Evolutionary conservation across 441 rosid species (phyloP).

Genomic region (Eruca vesicaria): DNA sequence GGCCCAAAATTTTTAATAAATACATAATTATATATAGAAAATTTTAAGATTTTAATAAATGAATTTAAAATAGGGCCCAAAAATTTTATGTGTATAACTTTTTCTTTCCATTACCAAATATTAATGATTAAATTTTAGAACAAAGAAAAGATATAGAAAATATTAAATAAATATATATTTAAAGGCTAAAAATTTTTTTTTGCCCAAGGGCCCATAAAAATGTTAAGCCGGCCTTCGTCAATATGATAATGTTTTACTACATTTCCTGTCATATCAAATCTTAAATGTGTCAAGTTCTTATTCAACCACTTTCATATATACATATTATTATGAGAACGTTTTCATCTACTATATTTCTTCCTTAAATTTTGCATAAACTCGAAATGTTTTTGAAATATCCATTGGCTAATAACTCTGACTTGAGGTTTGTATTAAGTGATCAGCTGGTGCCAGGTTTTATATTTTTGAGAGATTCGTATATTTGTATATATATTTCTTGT

Average conservation of each 20-base stretch:
- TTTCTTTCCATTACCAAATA: too few species aligned
- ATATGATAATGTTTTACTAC: constrained; percentile 10
- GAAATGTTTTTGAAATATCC: not conserved
- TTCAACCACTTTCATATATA: constrained; percentile 13
- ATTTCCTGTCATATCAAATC: constrained; percentile 21
- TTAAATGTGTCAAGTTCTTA: constrained; percentile 19
- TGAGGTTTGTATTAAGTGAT: not conserved
- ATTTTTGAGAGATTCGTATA: not conserved
- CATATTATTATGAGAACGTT: not conserved
- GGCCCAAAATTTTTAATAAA: too few species aligned
- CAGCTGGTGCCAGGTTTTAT: not conserved
- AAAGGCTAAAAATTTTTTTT: too few species aligned
- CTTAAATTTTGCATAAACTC: constrained; percentile 1
- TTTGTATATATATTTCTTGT: not conserved
- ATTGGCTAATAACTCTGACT: not conserved
- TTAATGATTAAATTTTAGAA: too few species aligned
- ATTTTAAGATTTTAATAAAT: too few species aligned
- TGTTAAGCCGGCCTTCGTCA: too few species aligned
- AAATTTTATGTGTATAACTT: too few species aligned
- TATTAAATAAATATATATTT: too few species aligned
- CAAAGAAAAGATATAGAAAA: too few species aligned
- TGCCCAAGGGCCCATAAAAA: too few species aligned
- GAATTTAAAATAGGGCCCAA: too few species aligned
- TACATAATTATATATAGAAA: too few species aligned
- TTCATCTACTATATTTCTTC: not conserved